These are phyloP conservation scores for Candida stauntonica DNA, from an alignment of 805 yeast species.

Conservation along the genomic window DNA sequence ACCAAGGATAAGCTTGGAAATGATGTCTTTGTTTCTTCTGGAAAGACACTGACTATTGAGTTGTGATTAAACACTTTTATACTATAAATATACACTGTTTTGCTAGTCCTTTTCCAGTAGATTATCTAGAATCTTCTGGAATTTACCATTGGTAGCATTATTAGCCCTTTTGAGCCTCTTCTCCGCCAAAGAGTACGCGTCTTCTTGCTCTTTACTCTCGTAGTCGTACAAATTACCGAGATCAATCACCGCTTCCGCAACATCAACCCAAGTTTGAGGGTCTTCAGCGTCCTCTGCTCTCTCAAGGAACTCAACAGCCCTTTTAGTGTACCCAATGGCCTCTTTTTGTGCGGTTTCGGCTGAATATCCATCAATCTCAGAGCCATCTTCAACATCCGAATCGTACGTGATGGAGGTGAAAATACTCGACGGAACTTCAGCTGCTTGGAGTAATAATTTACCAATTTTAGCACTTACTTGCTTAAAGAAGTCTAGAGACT, in stretches of 20 bases:
- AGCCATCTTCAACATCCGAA: conserved; percentile 38
- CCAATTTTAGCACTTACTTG: conserved; percentile 51
- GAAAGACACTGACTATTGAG: conserved; percentile 1
- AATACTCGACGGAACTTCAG: conserved; percentile 54
- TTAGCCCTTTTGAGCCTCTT: conserved; percentile 64
- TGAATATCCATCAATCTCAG: conserved; percentile 22
- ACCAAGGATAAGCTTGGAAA: conserved; percentile 16
- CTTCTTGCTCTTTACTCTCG: conserved; percentile 64
- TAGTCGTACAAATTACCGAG: conserved; percentile 69
- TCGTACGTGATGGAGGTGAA: conserved; percentile 58
- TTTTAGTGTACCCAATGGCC: conserved; percentile 43
- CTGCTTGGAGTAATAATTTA: conserved; percentile 57
- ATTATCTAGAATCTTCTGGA: conserved; percentile 57
- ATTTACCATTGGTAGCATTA: conserved; percentile 75
- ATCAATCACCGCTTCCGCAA: conserved; percentile 82
- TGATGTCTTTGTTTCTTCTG: conserved; percentile 3
- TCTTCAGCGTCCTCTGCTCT: conserved; percentile 65
- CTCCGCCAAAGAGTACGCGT: conserved; percentile 66
- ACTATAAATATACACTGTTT: too few relatives aligned
- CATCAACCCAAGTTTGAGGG: conserved; percentile 75
- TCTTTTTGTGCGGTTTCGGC: conserved; percentile 43
- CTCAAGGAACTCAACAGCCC: conserved; percentile 54
- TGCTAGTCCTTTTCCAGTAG: too few relatives aligned
- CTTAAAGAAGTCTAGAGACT: conserved; percentile 29
- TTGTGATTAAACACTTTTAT: too few relatives aligned